A percentile compares a stretch with the other conserved stretches of the same genome.
These are phyloP conservation scores for Rasamsonia emersonii DNA, from an alignment of 2,329 filamentous ascomycete species.

Conservation along the genomic window DNA sequence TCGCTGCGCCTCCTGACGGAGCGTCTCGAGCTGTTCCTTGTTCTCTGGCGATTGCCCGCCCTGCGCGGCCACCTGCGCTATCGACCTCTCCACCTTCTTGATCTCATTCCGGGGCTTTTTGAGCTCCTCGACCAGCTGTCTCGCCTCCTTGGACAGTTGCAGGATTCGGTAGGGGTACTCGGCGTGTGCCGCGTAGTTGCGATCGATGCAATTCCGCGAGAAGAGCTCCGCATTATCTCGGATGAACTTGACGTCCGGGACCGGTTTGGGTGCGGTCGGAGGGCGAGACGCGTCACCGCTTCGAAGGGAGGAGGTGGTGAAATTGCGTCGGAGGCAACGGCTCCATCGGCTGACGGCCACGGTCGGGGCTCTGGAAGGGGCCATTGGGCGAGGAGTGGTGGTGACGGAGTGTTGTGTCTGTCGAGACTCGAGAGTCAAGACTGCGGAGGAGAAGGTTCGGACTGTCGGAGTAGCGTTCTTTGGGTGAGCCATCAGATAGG, in stretches of 20 bases:
- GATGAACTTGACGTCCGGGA: constrained; percentile 81
- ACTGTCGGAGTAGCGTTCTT: no score
- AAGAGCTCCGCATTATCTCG: constrained; percentile 75
- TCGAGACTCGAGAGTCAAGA: no score
- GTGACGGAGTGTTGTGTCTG: background rate
- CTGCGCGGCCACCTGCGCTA: constrained; percentile 25
- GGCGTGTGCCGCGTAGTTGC: constrained; percentile 62
- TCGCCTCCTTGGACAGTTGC: constrained; percentile 30
- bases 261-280: constrained; percentile 66
- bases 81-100: constrained; percentile 35
- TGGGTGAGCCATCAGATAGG: no score
- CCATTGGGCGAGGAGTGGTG: constrained; percentile 13
- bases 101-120: constrained; percentile 33
- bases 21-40: constrained; percentile 16
- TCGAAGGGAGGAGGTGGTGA: constrained; percentile 14
- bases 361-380: constrained; percentile 19
- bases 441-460: no score
- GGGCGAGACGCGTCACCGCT: constrained; percentile 41
- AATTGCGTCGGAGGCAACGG: constrained; percentile 11
- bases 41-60: constrained; percentile 5
- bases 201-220: constrained; percentile 70
- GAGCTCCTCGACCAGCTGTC: constrained; percentile 31
- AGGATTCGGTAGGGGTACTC: constrained; percentile 46
- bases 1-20: constrained; percentile 29
- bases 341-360: constrained; percentile 23